Evolutionary conservation across 257 asterid species (phyloP).

Genomic region (Jasminum sambac): DNA sequence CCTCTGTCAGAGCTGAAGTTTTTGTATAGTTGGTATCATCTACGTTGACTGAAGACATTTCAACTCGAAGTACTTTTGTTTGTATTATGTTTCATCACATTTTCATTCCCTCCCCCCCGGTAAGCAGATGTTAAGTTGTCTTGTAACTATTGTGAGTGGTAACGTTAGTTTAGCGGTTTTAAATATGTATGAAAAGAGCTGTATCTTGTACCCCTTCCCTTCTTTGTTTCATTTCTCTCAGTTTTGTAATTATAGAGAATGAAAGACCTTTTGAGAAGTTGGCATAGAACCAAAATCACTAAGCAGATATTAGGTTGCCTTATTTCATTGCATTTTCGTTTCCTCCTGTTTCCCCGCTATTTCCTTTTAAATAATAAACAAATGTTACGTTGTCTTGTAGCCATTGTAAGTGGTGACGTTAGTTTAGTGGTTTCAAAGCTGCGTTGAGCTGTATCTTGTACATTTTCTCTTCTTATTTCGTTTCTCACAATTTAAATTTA

Average conservation of each 20-base stretch:
- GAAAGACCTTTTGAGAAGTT: not conserved
- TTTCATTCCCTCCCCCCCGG: not conserved
- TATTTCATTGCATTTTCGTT: no score
- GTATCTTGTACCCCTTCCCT: slow-evolving; percentile 23
- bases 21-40: slow-evolving; percentile 31
- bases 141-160: slow-evolving; percentile 24
- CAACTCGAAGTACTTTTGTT: slow-evolving; percentile 11
- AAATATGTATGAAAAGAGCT: slow-evolving; percentile 37
- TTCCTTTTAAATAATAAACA: no score
- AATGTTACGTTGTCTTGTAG: slow-evolving; percentile 31
- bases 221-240: not conserved
- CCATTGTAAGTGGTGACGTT: slow-evolving; percentile 19
- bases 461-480: not conserved
- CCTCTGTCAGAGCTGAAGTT: slow-evolving; percentile 10
- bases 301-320: no score
- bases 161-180: slow-evolving; percentile 20
- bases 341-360: not conserved
- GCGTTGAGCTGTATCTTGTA: slow-evolving; percentile 35
- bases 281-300: no score
- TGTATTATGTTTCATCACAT: slow-evolving; percentile 18
- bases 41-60: slow-evolving; percentile 17
- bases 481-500: not conserved
- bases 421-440: slow-evolving; percentile 27
- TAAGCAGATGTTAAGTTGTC: slow-evolving; percentile 27
- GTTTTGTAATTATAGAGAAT: not conserved